phyloP scores from a whole-genome alignment of 768 basidiomycete genomes.

The Leccinum disarticulatum region DNA sequence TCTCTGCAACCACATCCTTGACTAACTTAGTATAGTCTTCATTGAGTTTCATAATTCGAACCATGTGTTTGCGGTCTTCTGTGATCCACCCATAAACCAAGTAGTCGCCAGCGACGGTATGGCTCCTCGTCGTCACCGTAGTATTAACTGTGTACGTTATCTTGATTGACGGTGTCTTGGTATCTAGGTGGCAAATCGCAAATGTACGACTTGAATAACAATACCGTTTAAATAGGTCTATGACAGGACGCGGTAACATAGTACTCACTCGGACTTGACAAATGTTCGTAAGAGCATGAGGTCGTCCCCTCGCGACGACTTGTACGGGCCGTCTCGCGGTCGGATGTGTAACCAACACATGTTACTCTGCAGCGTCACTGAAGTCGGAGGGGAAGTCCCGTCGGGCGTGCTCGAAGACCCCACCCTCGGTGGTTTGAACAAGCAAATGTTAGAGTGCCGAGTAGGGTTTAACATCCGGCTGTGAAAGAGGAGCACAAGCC shows the following conservation, averaged over 20 bases:
- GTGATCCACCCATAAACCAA: slow-evolving; percentile 33
- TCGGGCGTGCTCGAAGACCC: background rate
- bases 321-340: slow-evolving; percentile 29
- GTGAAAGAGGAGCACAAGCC: slow-evolving; percentile 33
- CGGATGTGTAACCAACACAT: slow-evolving; percentile 28
- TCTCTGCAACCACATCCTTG: slow-evolving; percentile 25
- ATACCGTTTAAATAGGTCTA: background rate
- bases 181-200: slow-evolving; percentile 29
- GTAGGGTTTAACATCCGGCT: slow-evolving; percentile 30
- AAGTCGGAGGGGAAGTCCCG: background rate
- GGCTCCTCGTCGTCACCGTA: slow-evolving; percentile 23
- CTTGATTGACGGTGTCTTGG: slow-evolving; percentile 25
- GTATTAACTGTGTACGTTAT: slow-evolving; percentile 29
- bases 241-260: background rate
- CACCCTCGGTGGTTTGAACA: slow-evolving; percentile 22
- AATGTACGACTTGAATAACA: slow-evolving; percentile 18
- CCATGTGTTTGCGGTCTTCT: slow-evolving; percentile 27
- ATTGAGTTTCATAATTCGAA: slow-evolving; percentile 32
- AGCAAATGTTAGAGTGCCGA: slow-evolving; percentile 31
- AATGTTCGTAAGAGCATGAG: slow-evolving; percentile 29
- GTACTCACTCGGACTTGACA: slow-evolving; percentile 25
- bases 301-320: slow-evolving; percentile 31
- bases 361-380: slow-evolving; percentile 32
- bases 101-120: slow-evolving; percentile 26
- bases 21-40: slow-evolving; percentile 22